Conservation (phyloP, 108 stramenopile species). For the Cyclotella sp. region DNA sequence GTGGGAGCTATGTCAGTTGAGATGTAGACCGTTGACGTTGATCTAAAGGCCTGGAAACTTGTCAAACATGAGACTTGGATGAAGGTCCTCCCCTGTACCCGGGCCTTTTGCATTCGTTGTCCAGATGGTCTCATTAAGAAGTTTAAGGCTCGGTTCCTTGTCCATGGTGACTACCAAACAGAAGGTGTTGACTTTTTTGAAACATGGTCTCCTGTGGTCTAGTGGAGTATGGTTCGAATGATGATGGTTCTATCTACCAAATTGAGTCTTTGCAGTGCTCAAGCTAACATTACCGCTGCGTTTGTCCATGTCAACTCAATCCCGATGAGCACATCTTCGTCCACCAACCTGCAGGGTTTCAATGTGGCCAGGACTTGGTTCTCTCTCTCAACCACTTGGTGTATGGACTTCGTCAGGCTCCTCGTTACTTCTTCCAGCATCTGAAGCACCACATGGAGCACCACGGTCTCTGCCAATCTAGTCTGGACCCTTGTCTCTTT, state of each 20-base stretch:
- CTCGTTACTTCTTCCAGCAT: conserved; percentile 50
- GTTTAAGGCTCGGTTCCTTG: conserved; percentile 56
- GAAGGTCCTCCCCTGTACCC: background rate
- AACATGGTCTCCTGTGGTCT: background rate
- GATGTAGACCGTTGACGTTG: background rate
- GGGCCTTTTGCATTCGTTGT: background rate
- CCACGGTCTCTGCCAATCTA: conserved; percentile 50
- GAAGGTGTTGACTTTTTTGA: background rate
- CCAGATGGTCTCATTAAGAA: conserved; percentile 49
- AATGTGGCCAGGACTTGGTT: background rate
- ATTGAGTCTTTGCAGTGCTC: background rate
- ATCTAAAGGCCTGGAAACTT: background rate
- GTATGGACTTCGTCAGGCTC: conserved; percentile 12
- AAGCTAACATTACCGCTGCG: conserved; percentile 46
- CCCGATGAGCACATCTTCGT: conserved; percentile 3
- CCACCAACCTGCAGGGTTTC: background rate
- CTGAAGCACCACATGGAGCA: conserved; percentile 32
- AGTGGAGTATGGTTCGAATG: background rate
- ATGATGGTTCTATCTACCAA: too few species aligned
- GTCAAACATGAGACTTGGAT: background rate
- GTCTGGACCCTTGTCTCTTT: conserved; percentile 59
- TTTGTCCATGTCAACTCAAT: conserved; percentile 53
- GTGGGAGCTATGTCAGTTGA: background rate
- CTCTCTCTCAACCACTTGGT: background rate
- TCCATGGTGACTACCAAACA: background rate